phyloP scores from a whole-genome alignment of 495 filamentous ascomycete genomes.

The Tuber calosporum region DNA sequence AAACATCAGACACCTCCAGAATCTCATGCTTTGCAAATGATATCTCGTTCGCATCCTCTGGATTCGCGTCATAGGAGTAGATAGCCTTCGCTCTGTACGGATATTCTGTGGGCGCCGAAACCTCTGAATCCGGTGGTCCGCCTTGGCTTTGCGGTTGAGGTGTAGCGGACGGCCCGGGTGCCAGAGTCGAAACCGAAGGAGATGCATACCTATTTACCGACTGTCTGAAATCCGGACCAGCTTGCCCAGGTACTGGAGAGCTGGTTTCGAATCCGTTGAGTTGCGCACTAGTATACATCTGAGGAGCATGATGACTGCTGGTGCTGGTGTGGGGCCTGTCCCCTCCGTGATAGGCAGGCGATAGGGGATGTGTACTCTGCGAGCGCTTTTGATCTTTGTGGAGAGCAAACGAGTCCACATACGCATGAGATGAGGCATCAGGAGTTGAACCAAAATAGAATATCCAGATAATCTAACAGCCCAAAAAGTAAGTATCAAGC shows the following conservation, averaged over 20 bases:
- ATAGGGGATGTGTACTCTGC: constrained; percentile 59
- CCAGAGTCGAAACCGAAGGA: constrained; percentile 39
- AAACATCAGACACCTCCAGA: constrained; percentile 93
- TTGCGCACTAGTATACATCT: constrained; percentile 96
- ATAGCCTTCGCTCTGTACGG: constrained; percentile 96
- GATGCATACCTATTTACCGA: constrained; percentile 54
- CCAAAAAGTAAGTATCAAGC: constrained; percentile 10
- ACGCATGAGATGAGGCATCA: constrained; percentile 76
- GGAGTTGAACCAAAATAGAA: constrained; percentile 96
- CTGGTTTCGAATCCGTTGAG: constrained; percentile 94
- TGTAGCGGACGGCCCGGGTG: constrained; percentile 37
- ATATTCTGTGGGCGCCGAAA: constrained; percentile 80
- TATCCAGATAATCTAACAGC: constrained; percentile 86
- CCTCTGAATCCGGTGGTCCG: constrained; percentile 49
- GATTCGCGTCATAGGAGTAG: constrained; percentile 97
- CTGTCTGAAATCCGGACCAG: constrained; percentile 53
- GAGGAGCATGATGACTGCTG: constrained; percentile 66
- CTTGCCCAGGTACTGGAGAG: constrained; percentile 69
- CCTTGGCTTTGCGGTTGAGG: constrained; percentile 30
- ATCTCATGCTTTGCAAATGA: constrained; percentile 95
- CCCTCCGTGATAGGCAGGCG: constrained; percentile 52
- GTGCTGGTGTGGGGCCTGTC: constrained; percentile 73
- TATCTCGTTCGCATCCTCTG: constrained; percentile 96
- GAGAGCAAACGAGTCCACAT: constrained; percentile 91
- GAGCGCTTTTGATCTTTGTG: constrained; percentile 68